Conservation (phyloP, 371 early-diverging fungal species). For the Nematocida sp. region DNA sequence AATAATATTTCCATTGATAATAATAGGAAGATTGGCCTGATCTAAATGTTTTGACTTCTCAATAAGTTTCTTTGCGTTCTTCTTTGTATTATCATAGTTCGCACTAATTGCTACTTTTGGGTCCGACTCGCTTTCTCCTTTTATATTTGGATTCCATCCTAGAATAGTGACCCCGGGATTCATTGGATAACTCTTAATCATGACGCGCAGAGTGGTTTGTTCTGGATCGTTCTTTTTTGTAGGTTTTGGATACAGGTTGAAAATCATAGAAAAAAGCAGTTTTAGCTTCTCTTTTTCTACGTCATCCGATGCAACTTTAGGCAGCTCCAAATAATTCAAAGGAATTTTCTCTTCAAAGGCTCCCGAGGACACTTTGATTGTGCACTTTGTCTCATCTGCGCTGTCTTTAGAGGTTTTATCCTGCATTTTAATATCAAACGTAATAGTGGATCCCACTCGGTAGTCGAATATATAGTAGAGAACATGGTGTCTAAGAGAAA, state of each 20-base stretch:
- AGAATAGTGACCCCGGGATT: too few species aligned
- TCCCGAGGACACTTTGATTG: conserved; percentile 12
- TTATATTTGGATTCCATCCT: not conserved
- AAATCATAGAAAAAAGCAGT: conserved; percentile 1
- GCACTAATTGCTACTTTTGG: not conserved
- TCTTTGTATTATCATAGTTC: not conserved
- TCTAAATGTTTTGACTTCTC: not conserved
- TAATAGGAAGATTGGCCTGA: not conserved
- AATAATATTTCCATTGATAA: conserved; percentile 38
- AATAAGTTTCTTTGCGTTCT: conserved; percentile 27
- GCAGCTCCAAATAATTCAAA: conserved; percentile 23
- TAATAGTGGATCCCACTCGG: not conserved
- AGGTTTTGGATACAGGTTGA: conserved; percentile 21
- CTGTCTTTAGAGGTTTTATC: conserved; percentile 18
- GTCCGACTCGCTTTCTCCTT: not conserved
- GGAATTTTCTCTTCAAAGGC: conserved; percentile 27
- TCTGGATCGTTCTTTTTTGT: not conserved
- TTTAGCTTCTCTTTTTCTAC: not conserved
- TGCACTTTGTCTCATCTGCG: conserved; percentile 22
- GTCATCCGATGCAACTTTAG: not conserved
- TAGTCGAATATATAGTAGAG: conserved; percentile 6
- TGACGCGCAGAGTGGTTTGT: not conserved
- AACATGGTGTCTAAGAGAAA: conserved; percentile 10
- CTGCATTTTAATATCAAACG: not conserved
- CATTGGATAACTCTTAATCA: not conserved